These are phyloP conservation scores for Candida xiaguanensis DNA, from an alignment of 805 yeast genomes.

Conservation along the genomic window DNA sequence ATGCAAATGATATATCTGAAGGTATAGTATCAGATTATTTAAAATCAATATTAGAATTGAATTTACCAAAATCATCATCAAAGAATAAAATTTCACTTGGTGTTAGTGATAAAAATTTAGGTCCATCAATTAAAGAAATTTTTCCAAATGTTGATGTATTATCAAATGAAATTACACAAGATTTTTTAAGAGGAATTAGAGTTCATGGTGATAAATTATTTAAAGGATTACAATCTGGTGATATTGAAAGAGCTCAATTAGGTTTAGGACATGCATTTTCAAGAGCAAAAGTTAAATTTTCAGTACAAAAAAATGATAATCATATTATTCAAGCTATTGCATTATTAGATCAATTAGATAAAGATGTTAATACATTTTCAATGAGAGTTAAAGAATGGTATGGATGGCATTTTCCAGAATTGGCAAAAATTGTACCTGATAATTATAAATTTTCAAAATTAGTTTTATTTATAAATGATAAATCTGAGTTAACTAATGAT, in stretches of 20 bases:
- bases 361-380: conserved; percentile 94
- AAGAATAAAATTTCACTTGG: conserved; percentile 73
- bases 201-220: conserved; percentile 83
- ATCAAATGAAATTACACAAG: conserved; percentile 90
- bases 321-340: conserved; percentile 99
- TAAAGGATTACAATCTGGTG: conserved; percentile 91
- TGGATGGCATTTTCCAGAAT: conserved; percentile 98
- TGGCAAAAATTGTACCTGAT: conserved; percentile 87
- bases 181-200: conserved; percentile 92
- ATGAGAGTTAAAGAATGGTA: conserved; percentile 99
- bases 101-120: conserved; percentile 90
- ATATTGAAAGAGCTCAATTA: conserved; percentile 94
- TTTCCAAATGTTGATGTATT: conserved; percentile 89
- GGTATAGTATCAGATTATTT: conserved; percentile 93
- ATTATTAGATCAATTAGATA: conserved; percentile 92
- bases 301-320: conserved; percentile 97
- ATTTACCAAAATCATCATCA: conserved; percentile 75
- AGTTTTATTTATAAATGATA: conserved; percentile 80
- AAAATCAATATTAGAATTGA: conserved; percentile 83
- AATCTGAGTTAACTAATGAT: conserved; percentile 83
- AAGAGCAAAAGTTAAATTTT: conserved; percentile 97
- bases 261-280: conserved; percentile 99
- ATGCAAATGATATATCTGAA: conserved; percentile 96
- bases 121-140: conserved; percentile 91
- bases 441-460: conserved; percentile 83